Evolutionary conservation across 2,329 filamentous ascomycete genomes (phyloP).

Genomic region (Colletotrichum abscissum): DNA sequence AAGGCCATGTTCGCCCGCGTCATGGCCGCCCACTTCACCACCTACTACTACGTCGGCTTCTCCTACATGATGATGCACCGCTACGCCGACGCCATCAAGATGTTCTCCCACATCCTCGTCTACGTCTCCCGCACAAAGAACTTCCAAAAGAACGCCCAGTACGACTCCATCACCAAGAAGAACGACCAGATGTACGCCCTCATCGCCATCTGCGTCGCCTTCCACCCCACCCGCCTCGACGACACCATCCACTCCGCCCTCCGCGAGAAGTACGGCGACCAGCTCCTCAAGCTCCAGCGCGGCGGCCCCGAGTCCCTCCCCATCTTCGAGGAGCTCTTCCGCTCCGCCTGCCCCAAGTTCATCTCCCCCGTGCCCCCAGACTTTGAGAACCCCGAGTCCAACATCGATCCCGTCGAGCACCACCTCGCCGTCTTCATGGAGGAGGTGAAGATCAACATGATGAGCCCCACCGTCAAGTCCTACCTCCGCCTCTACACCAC

Average conservation of each 20-base stretch:
- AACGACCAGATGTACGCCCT: constrained; percentile 99
- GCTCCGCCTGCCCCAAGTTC: constrained; percentile 98
- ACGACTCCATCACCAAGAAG: constrained; percentile 99
- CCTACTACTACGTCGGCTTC: constrained; percentile 99
- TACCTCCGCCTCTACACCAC: constrained; percentile 99
- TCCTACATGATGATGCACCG: constrained; percentile 99
- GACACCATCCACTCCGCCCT: constrained; percentile 99
- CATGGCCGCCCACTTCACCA: constrained; percentile 99
- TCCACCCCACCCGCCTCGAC: constrained; percentile 96
- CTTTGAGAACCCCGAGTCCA: constrained; percentile 96
- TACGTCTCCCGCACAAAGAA: constrained; percentile 99
- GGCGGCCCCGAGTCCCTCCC: constrained; percentile 95
- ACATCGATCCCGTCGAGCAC: constrained; percentile 97
- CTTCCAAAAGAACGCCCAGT: constrained; percentile 99
- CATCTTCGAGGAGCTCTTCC: constrained; percentile 98
- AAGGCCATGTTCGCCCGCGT: constrained; percentile 99
- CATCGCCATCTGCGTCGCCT: constrained; percentile 98
- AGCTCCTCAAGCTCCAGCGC: constrained; percentile 95
- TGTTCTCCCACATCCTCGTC: constrained; percentile 99
- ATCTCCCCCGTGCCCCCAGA: constrained; percentile 97
- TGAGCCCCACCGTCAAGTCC: constrained; percentile 95
- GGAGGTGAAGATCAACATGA: constrained; percentile 99
- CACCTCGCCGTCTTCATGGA: constrained; percentile 99
- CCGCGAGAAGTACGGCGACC: constrained; percentile 98
- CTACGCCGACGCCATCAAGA: constrained; percentile 98